Base-by-base conservation (phyloP, 1,284 basidiomycete genomes). In the Chalciporus sp. region DNA sequence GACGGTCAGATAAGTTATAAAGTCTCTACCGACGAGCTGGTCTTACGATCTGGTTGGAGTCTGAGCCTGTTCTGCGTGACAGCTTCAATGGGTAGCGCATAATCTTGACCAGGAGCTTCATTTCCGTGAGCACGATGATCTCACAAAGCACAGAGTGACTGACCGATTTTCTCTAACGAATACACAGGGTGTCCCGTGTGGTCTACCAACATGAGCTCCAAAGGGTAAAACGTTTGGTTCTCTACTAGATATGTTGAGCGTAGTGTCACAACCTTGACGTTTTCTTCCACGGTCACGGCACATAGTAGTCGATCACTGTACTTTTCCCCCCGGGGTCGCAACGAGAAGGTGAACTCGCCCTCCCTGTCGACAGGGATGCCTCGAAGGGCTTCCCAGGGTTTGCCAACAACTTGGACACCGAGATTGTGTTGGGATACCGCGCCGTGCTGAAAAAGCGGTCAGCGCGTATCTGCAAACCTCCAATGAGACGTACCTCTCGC, bases 251-350 rank as follows among this genome's bases (percentile, higher is more conserved):
- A 95, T 0, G 94, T 94, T 0, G 97, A 99, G 39, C 95, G 83
- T 62, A 99, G 83, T 1, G 94, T 98, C 58, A 99, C 92, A 57
- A 97, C 75, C 77, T 99, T 99, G 70, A 97, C 90, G 65, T 95
- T 98, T 69, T 97, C 88, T 65, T 92, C 83, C 28, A 99, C 86
- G 61, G 85, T 88, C 59, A 99, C 88, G 62, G 98, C 95, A 70
- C 93, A 97, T 20, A 97, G 80, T 41, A 99, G 71, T 39, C 95
- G 90, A 68, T 93, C 87, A 4, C 85, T 81, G 54, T 92, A 86
- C 68, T 89, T 90, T 40, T 84, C 84, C 16, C 75, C 79, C 60
- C 87, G 83, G 7, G 97, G 95, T 8, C 93, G 86, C 31, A 99
- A 78, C 7, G 86, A 83, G 68, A 96, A 94, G 14, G 92, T 82